A percentile compares a stretch with the other conserved stretches of the same genome.
phyloP scores from a whole-genome alignment of 1,139 yeast species.

The Yamadazyma conglobata region DNA sequence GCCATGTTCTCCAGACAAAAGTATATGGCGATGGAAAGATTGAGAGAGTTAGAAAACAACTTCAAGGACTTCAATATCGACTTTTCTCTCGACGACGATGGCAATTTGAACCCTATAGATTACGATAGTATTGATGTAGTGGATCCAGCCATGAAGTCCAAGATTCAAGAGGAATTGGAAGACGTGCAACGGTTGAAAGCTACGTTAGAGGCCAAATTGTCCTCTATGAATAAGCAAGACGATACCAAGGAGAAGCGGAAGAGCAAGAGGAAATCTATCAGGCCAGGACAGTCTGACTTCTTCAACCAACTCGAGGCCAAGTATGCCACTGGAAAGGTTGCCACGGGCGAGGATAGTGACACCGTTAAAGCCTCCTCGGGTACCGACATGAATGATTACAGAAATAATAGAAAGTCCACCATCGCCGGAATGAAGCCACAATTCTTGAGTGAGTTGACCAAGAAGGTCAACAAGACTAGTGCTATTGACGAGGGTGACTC shows the following conservation, averaged over 20 bases:
- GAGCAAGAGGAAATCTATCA: conserved; percentile 10
- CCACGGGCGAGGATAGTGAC: conserved; percentile 19
- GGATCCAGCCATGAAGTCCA: conserved; percentile 36
- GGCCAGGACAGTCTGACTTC: conserved; percentile 17
- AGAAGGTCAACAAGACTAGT: conserved; percentile 43
- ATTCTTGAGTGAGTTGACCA: conserved; percentile 55
- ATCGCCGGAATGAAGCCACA: conserved; percentile 47
- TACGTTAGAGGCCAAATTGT: conserved; percentile 38
- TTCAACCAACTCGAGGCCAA: conserved; percentile 43
- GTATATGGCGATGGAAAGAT: conserved; percentile 61
- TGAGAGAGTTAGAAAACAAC: conserved; percentile 57
- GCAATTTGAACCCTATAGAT: conserved; percentile 7
- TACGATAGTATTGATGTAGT: conserved; percentile 14
- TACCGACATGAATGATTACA: conserved; percentile 19
- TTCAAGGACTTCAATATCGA: conserved; percentile 61
- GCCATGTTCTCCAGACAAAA: conserved; percentile 59
- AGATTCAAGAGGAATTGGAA: conserved; percentile 40
- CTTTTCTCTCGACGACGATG: conserved; percentile 30
- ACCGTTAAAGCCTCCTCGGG: conserved; percentile 10
- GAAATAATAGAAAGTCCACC: conserved; percentile 30
- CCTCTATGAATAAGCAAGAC: conserved; percentile 16
- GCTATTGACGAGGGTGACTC: conserved; percentile 23
- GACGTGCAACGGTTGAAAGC: conserved; percentile 46
- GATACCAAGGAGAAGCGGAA: conserved; percentile 6
- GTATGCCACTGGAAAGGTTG: conserved; percentile 46